These are phyloP conservation scores for Euphrasia confusa DNA, from an alignment of 257 asterid species.

Conservation along the genomic window DNA sequence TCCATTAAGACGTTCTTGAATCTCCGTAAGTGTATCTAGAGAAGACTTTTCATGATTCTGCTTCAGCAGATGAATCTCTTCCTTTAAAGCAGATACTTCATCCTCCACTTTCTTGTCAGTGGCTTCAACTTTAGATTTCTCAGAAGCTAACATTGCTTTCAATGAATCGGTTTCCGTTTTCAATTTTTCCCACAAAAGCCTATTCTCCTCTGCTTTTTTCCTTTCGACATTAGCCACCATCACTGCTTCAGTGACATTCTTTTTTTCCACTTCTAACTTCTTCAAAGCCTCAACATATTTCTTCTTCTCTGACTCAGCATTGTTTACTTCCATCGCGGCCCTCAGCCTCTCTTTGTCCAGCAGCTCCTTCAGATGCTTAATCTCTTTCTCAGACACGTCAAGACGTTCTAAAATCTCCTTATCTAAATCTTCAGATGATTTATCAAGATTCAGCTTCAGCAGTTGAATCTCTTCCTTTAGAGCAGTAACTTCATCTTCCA, in stretches of 20 bases:
- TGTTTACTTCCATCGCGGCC: constrained; percentile 34
- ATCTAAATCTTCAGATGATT: constrained; percentile 21
- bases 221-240: constrained; percentile 31
- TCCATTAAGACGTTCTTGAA: background rate
- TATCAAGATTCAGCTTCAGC: constrained; percentile 39
- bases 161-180: constrained; percentile 42
- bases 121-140: constrained; percentile 46
- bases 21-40: no score
- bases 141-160: constrained; percentile 41
- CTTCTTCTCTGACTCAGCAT: constrained; percentile 36
- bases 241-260: constrained; percentile 43
- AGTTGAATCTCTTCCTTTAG: constrained; percentile 54
- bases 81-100: constrained; percentile 31
- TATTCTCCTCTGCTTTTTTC: constrained; percentile 53
- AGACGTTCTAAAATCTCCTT: constrained; percentile 24
- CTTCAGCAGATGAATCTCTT: background rate
- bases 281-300: constrained; percentile 37
- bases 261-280: constrained; percentile 52
- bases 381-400: constrained; percentile 43
- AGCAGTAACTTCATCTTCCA: constrained; percentile 50
- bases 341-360: constrained; percentile 48
- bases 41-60: no score
- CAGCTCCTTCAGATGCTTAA: constrained; percentile 50
- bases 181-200: constrained; percentile 39
- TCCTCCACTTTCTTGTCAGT: constrained; percentile 44